Conservation (phyloP, 2,329 filamentous ascomycete genomes). For the Botryotinia calthae region DNA sequence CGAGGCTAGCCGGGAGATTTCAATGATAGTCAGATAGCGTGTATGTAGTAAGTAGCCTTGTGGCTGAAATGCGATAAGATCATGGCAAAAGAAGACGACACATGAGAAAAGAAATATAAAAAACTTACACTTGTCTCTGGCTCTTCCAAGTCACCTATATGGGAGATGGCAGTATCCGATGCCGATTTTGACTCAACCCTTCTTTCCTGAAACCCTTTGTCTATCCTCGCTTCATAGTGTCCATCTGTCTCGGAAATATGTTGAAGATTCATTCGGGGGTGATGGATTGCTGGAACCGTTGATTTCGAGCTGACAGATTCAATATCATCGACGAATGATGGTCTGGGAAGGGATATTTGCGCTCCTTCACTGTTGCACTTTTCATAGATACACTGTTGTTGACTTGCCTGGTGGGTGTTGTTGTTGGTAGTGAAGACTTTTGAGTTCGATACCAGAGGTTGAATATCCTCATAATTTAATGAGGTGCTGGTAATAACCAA, state of each 20-base stretch:
- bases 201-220: not conserved
- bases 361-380: not conserved
- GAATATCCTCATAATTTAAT: not conserved
- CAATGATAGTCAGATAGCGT: not conserved
- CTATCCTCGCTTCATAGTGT: not conserved
- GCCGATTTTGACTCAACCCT: not conserved
- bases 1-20: constrained; percentile 5
- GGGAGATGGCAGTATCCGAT: not conserved
- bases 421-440: not conserved
- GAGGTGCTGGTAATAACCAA: not conserved
- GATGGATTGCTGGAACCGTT: not conserved
- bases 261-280: constrained; percentile 4
- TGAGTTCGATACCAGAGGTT: not conserved
- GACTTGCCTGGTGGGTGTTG: not conserved
- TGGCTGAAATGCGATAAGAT: not conserved
- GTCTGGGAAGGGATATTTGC: not conserved
- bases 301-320: not conserved
- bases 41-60: not conserved
- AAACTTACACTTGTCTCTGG: not conserved
- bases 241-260: constrained; percentile 13
- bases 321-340: not conserved
- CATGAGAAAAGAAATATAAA: not conserved
- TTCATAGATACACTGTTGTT: not conserved
- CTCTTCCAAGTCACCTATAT: constrained; percentile 4
- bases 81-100: not conserved